phyloP scores from a whole-genome alignment of 2,329 filamentous ascomycete genomes.

The Sclerotinia sclerotiorum region DNA sequence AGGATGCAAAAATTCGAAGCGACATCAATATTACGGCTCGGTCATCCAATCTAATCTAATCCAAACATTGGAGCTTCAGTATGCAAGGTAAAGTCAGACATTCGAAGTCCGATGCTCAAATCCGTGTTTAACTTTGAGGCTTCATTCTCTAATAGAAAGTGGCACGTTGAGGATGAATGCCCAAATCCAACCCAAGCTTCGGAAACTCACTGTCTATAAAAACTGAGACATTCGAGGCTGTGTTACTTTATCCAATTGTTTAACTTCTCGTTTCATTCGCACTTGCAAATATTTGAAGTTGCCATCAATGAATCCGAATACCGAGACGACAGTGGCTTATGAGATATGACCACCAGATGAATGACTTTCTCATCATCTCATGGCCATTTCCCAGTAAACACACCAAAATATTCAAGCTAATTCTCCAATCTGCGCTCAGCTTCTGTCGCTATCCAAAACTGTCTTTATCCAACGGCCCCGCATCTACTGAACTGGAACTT shows the following conservation, averaged over 20 bases:
- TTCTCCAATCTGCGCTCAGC: not conserved
- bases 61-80: not conserved
- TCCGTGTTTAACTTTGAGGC: no score
- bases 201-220: no score
- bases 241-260: not conserved
- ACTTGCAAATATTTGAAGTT: not conserved
- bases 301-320: not conserved
- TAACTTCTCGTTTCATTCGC: not conserved
- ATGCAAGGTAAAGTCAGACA: not conserved
- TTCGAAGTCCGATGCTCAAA: not conserved
- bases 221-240: no score
- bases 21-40: no score
- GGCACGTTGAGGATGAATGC: not conserved
- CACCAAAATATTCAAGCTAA: not conserved
- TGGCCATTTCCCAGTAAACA: not conserved
- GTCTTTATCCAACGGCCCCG: not conserved
- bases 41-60: no score
- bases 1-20: no score
- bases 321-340: not conserved
- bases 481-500: not conserved
- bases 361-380: not conserved
- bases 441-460: not conserved
- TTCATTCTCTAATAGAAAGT: no score
- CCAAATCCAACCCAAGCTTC: no score
- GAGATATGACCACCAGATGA: not conserved